Conservation (phyloP, 495 filamentous ascomycete species). For the Xylaria cubensis region DNA sequence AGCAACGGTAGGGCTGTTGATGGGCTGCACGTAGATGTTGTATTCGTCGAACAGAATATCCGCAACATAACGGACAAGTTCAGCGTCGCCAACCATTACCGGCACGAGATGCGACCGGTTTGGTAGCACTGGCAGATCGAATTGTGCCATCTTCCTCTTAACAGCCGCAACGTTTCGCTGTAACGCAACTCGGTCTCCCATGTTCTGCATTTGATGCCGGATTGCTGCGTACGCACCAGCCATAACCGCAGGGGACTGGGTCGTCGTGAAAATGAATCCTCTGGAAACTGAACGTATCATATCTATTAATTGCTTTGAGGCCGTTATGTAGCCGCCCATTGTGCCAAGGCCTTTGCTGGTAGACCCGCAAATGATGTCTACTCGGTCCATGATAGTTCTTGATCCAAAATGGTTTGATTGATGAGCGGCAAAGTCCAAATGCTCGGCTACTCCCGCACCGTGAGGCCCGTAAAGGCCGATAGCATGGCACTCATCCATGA, state of each 20-base stretch:
- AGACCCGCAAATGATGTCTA: conserved; percentile 87
- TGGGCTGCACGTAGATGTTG: conserved; percentile 83
- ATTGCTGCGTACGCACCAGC: conserved; percentile 80
- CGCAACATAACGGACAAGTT: conserved; percentile 74
- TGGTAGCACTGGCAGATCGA: conserved; percentile 82
- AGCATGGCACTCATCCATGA: conserved; percentile 89
- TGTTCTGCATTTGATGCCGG: conserved; percentile 72
- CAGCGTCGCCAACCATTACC: conserved; percentile 79
- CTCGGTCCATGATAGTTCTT: conserved; percentile 78
- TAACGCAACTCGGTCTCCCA: conserved; percentile 75
- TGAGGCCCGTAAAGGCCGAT: conserved; percentile 89
- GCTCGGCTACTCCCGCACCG: conserved; percentile 84
- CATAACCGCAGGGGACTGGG: conserved; percentile 83
- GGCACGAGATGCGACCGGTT: conserved; percentile 86
- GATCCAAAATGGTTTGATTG: conserved; percentile 35
- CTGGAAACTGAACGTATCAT: conserved; percentile 82
- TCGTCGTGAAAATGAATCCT: conserved; percentile 89
- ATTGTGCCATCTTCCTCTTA: conserved; percentile 66
- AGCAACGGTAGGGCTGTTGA: conserved; percentile 90
- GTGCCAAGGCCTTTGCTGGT: conserved; percentile 86
- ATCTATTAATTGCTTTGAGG: conserved; percentile 77
- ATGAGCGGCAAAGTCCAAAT: conserved; percentile 78
- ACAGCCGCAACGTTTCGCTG: conserved; percentile 84
- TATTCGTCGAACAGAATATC: conserved; percentile 79
- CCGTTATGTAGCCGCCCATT: conserved; percentile 85